phyloP scores from a whole-genome alignment of 768 basidiomycete species.

The Serendipita sp. region DNA sequence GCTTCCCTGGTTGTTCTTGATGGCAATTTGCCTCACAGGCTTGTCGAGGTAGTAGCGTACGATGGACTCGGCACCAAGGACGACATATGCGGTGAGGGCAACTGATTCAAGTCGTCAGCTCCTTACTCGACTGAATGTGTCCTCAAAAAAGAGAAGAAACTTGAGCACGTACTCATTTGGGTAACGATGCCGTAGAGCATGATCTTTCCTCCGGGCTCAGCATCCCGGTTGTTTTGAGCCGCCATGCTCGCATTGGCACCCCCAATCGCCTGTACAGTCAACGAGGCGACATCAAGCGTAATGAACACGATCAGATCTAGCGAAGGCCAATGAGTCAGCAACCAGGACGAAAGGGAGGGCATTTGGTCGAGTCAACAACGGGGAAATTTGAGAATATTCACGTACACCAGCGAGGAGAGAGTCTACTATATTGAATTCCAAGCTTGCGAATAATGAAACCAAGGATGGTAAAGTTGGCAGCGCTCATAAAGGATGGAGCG shows the following conservation, averaged over 20 bases:
- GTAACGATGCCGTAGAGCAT: conserved; percentile 15
- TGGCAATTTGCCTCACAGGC: no score
- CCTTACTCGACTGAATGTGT: no score
- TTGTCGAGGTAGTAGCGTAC: conserved; percentile 23
- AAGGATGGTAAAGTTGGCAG: conserved; percentile 40
- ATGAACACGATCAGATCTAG: conserved; percentile 22
- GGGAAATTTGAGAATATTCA: no score
- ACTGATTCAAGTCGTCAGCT: conserved; percentile 16
- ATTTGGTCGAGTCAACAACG: no score
- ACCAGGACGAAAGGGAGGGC: background rate
- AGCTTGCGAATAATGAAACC: conserved; percentile 29
- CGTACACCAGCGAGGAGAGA: conserved; percentile 22
- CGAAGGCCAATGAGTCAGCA: background rate
- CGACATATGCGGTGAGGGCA: conserved; percentile 28
- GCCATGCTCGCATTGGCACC: conserved; percentile 21
- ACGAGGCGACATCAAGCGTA: conserved; percentile 22
- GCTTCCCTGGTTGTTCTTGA: no score
- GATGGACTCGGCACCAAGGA: conserved; percentile 32
- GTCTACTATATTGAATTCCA: conserved; percentile 35
- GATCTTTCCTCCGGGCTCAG: conserved; percentile 11
- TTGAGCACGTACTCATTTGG: conserved; percentile 11
- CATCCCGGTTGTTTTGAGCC: conserved; percentile 6
- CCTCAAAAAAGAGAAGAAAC: no score
- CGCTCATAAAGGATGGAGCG: conserved; percentile 41
- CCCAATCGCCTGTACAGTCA: conserved; percentile 27